Base-by-base conservation (phyloP, 495 filamentous ascomycete species). In the Penicillium roqueforti region DNA sequence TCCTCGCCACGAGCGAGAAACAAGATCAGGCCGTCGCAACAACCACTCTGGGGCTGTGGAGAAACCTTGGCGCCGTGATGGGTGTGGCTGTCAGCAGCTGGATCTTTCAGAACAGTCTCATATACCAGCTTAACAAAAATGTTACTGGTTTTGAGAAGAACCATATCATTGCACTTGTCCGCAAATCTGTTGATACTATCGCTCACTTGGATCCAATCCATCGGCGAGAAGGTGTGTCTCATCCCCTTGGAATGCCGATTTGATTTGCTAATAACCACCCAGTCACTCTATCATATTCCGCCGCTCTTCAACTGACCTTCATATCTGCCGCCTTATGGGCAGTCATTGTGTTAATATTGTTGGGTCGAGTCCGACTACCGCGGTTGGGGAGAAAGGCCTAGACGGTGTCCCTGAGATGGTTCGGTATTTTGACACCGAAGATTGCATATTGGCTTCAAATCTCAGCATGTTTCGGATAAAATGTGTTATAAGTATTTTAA, bases 1-100 rank as follows among this genome's bases (percentile, higher is more conserved):
- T 88, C 4, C 80, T 92, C 4, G 85, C 85, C 1, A 83, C 82
- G 0, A 83, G 81, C 42, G 75, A 80, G 9, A 83, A 87, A 55
- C 71, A 76, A n/a, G 83, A 90, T 31, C 86, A 91, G 60, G 87
- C 88, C 3, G 84, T 91, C 18, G 85, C 86, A 10, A 89, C 86
- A 0, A 84, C 79, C 26, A 90, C 87, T 0, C 61, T 90, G 41
- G 80, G 84, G 7, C 69, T 91, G 14, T 88, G 82, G 78, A 71
- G 87, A 16, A 82, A 80, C 42, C 63, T 91, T 26, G 88, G 87
- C 9, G 78, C 74, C 40, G 87, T 91, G 2, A 75, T 91, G 60
- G 88, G 88, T 7, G 81, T 91, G 25, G 79, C 87, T 4, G 72
- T 76, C 26, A 87, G 83, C 51, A 89, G 85, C 62, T 77, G 89